Conservation (phyloP, 371 early-diverging fungal species). For the Mortierella sp. region DNA sequence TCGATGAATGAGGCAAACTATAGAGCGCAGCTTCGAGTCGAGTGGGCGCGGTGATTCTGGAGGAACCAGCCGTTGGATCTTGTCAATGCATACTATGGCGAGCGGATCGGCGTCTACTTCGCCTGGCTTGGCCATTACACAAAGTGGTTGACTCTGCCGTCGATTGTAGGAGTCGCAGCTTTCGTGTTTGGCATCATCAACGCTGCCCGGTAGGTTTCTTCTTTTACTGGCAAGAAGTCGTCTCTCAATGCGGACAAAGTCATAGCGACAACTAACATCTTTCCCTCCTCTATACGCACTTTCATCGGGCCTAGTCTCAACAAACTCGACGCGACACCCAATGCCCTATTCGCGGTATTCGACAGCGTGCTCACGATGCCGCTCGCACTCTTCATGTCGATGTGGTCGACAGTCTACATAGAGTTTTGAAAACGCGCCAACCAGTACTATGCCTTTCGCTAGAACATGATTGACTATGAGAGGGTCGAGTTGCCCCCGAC, state of each 20-base stretch:
- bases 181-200: slow-evolving; percentile 64
- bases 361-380: slow-evolving; percentile 68
- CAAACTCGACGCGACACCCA: slow-evolving; percentile 36
- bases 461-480: slow-evolving; percentile 67
- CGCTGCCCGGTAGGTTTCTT: slow-evolving; percentile 30
- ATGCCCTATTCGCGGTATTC: slow-evolving; percentile 60
- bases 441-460: slow-evolving; percentile 60
- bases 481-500: slow-evolving; percentile 62
- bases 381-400: slow-evolving; percentile 69
- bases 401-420: slow-evolving; percentile 69
- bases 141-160: slow-evolving; percentile 61
- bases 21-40: slow-evolving; percentile 38
- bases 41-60: slow-evolving; percentile 40
- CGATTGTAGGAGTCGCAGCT: slow-evolving; percentile 60
- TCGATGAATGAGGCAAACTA: slow-evolving; percentile 24
- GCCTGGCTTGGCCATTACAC: slow-evolving; percentile 65
- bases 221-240: neutral
- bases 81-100: slow-evolving; percentile 70
- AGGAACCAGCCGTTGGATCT: slow-evolving; percentile 59
- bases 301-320: slow-evolving; percentile 12
- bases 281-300: neutral
- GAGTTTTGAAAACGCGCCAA: slow-evolving; percentile 77
- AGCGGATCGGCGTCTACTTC: slow-evolving; percentile 71
- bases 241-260: neutral
- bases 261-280: neutral